Evolutionary conservation across 2,329 filamentous ascomycete species (phyloP), one percentile per base, ranked within the genome.

Genomic region (Aspergillus neoniger): DNA sequence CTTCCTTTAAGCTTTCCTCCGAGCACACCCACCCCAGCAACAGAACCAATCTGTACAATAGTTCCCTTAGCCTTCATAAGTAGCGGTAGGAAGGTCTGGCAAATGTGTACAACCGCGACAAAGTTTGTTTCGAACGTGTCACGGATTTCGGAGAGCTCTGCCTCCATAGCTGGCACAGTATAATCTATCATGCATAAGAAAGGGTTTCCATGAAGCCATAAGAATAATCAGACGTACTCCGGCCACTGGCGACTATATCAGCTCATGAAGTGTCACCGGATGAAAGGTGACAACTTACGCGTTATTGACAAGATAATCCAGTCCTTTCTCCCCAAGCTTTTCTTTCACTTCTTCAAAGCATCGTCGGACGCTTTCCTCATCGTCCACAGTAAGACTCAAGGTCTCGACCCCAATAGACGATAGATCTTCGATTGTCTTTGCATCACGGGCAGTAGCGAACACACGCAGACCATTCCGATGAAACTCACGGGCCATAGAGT

Each of bases 261-360:
- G 53, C 41, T 10, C 47, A 51, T 52, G n/a, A 36, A 4, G n/a
- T n/a, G 21, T 57, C 47, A 56, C 52, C 30, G 25, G 8, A 30
- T 12, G 5, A 55, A 14, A 51, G 10, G 25, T 5, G 28, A 36
- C 21, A 25, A 72, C 74, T 70, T 60, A 78, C 58, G 85, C 85
- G 74, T 87, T 87, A 70, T 86, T 86, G 66, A 86, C 81, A 12
- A 87, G 75, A 64, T 82, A 81, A 66, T 86, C 80, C n/a, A 87
- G 76, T 4, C 76, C 76, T 51, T 78, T 80, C 19, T 80, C 80
- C 8, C 73, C 74, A 0, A 84, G 81, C 19, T 79, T 74, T 14
- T 71, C 72, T 44, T 79, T 72, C 15, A 87, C 77, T 55, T 82
- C 78, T 6, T 75, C 70, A 62, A 77, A 78, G 43, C 85, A 80